These are phyloP conservation scores for Endocalyx cinctus DNA, from an alignment of 2,329 filamentous ascomycete species.

Conservation along the genomic window DNA sequence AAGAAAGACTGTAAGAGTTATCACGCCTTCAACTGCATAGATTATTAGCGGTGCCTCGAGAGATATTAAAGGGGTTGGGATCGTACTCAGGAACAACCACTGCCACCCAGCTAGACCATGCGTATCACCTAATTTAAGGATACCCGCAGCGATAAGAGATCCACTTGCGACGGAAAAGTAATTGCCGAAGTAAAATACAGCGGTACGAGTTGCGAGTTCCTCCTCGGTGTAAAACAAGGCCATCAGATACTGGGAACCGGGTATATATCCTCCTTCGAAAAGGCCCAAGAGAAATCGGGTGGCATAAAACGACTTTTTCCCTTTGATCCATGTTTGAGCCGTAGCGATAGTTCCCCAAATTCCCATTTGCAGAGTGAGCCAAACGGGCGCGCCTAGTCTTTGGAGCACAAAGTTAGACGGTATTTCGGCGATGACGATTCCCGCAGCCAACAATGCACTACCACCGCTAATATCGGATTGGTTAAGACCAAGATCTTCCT, in stretches of 20 bases:
- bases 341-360: slow-evolving; percentile 28
- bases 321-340: slow-evolving; percentile 29
- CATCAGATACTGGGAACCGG: too few species aligned
- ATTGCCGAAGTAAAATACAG: too few species aligned
- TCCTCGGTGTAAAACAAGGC: too few species aligned
- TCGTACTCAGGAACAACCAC: slow-evolving; percentile 47
- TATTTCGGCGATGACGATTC: too few species aligned
- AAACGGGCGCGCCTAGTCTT: too few species aligned
- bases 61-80: slow-evolving; percentile 31
- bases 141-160: slow-evolving; percentile 46
- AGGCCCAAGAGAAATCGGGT: slow-evolving; percentile 41
- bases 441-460: too few species aligned
- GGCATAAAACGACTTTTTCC: slow-evolving; percentile 40
- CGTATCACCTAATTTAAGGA: slow-evolving; percentile 47
- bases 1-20: slow-evolving; percentile 27
- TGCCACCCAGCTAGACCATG: slow-evolving; percentile 33
- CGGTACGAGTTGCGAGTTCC: too few species aligned
- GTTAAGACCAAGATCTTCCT: too few species aligned
- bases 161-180: slow-evolving; percentile 45
- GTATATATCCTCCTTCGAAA: slow-evolving; percentile 48
- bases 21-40: slow-evolving; percentile 21
- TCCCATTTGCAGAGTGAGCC: slow-evolving; percentile 26
- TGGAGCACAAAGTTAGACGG: too few species aligned
- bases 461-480: too few species aligned
- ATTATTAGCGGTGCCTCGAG: not conserved